Evolutionary conservation across 1,284 basidiomycete species (phyloP), one percentile per base, ranked within the genome.

Genomic region (Chiua sp.): DNA sequence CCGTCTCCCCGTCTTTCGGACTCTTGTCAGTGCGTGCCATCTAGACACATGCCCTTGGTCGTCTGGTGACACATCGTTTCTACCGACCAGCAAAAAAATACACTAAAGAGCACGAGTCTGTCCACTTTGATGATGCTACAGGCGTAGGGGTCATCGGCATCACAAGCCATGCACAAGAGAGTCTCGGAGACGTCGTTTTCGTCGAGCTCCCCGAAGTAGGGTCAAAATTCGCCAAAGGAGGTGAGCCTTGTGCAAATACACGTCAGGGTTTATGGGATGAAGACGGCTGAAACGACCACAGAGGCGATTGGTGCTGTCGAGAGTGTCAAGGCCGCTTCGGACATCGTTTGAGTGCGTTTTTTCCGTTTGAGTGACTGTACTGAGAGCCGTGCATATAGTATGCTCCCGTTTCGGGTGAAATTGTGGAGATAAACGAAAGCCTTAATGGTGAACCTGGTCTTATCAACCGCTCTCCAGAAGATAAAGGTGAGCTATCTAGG

Each of bases 311-410:
- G 98, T 57, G 94, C 95, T 10, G 95, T 99, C 30, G 97, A 99
- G 79, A 98, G 95, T 67, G 97, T 99, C 65, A 99, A 99, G 78
- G 95, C 96, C 47, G 95, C 96, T 37, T 98, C 96, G 10, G 96
- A 98, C 76, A 97, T 98, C 73, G 92, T 92, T 52, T 75, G 63
- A 83, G 83, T 69, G 56, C 61, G 49, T 51, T 49, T 33, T 5
- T 46, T 58, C 56, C 32, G 10, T 53, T 7, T 32, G 6, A 32
- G 6, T 49, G 32, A 15, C 42, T 47, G 30, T 55, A 48, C 63
- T 72, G 42, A 72, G 28, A 39, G 6, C 13, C 30, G 37, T 46
- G 37, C 20, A 20, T 61, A 22, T 61, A 93, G 92, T 99, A 94
- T 78, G 94, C 96, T 12, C 98, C 97, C 42, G 86, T 98, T 47